Evolutionary conservation across 2,329 filamentous ascomycete genomes (phyloP), one percentile per base, ranked within the genome.

Genomic region (Zasmidium citrigriseum): DNA sequence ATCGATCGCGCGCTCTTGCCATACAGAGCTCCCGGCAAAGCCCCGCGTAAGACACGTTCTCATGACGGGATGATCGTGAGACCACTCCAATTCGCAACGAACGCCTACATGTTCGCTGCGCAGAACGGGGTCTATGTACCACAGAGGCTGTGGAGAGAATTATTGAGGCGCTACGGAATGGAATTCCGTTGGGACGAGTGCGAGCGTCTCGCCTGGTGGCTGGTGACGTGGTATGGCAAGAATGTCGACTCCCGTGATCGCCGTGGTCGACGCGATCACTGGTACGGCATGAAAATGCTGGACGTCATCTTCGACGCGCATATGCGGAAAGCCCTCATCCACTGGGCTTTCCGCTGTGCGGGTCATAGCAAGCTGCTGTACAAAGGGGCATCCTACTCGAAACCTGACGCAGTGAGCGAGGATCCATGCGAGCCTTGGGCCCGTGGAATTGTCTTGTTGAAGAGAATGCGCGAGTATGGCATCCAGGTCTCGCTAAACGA

Each of bases 81-180:
- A 47, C 74, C 77, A 23, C 58, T 79, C 4, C 70, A 74, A 12
- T 75, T 83, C 66, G 72, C 83, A 48, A 73, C 80, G 3, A 79
- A 78, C 25, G 74, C 48, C 73, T 83, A 45, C 75, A 84, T 52
- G 72, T 77, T 59, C 73, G 59, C 68, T 16, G 63, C 61, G 24
- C 49, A 61, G 21, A 53, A 50, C 20, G 62, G 64, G 3, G 71
- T 41, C 79, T 78, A 18, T 72, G 73, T 55, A 63, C 72, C 55
- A 83, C 22, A 74, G 73, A 21, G 72, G 76, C 2, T 71, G 62
- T 89, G 86, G 86, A 71, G 74, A 48, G 84, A 88, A 67, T 75
- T 86, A 10, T 67, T 89, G 45, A 82, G 82, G 47, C 80, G 85
- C 24, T 78, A 84, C 47, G 86, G 86, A 3, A 87, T 85, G 82